Evolutionary conservation across 1,284 basidiomycete species (phyloP), one percentile per base, ranked within the genome.

Genomic region (Ganoderma lingzhi): DNA sequence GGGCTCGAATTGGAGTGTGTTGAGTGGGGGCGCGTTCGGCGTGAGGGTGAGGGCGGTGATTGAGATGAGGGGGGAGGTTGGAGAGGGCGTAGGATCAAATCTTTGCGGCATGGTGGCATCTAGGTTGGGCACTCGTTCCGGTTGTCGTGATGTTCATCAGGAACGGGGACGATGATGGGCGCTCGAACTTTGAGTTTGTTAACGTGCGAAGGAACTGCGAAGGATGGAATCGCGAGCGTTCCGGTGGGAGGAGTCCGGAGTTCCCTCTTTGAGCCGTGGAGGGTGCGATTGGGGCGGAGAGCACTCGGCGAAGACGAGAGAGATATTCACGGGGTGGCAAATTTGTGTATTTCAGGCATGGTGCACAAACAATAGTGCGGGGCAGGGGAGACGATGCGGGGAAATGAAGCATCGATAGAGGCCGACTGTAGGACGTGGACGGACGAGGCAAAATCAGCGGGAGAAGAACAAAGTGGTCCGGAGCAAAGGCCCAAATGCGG

Each of bases 71-170:
- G 23, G 12, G 45, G 55, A 55, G 64, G 59, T 23, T n/a, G 45
- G 17, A 61, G 23, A n/a, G 41, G 58, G 28, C 10, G 39, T 19
- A 30, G 48, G 51, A 66, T 42, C 66, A 58, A 51, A 72, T 65
- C 65, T 28, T 65, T 42, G 42, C 30, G 64, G 55, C 63, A 70
- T 72, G 63, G 58, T 39, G 39, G 65, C 65, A 70, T 67, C 68
- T 65, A 32, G 39, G 56, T 67, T 63, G 66, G 61, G 59, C 60
- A 62, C 62, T 39, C 63, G 63, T 58, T 39, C 37, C 51, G 42
- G 68, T 68, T 70, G 71, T 65, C 62, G 64, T 72, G 71, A 72
- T 72, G 69, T 66, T 72, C 62, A 70, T 70, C 71, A 70, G 32
- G 63, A 67, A 64, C 48, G 53, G 53, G 64, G 45, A 67, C 69